A percentile compares a stretch with the other conserved stretches of the same genome.
Conservation (phyloP, 1,139 yeast genomes). For the Geotrichum histeridarum region DNA sequence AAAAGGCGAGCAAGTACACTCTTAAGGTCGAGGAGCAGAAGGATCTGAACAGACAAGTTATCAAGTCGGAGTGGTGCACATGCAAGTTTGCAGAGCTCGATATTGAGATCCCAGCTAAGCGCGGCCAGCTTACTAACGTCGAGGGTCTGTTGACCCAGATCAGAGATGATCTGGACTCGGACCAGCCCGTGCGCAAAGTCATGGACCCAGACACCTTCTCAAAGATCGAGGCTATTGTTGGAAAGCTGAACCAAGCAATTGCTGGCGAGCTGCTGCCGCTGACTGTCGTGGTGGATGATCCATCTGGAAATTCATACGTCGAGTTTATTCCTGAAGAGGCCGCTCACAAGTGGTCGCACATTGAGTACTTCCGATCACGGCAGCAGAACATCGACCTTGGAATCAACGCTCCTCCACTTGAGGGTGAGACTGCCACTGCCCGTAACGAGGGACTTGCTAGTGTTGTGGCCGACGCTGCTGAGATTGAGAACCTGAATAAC, state of each 20-base stretch:
- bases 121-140: constrained; percentile 87
- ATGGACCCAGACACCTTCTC: constrained; percentile 69
- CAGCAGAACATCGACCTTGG: constrained; percentile 88
- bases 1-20: constrained; percentile 73
- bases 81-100: constrained; percentile 80
- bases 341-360: constrained; percentile 83
- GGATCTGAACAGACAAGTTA: constrained; percentile 85
- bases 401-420: constrained; percentile 71
- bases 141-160: constrained; percentile 85
- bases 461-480: constrained; percentile 45
- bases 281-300: constrained; percentile 81
- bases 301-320: constrained; percentile 96
- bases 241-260: constrained; percentile 53
- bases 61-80: constrained; percentile 84
- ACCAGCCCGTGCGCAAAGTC: constrained; percentile 71
- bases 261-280: constrained; percentile 70
- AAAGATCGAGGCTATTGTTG: constrained; percentile 67
- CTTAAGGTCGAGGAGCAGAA: constrained; percentile 63
- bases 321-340: constrained; percentile 86
- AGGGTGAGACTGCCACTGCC: constrained; percentile 34
- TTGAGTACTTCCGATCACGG: constrained; percentile 77
- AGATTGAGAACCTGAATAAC: constrained; percentile 75
- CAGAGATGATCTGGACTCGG: constrained; percentile 72
- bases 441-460: constrained; percentile 30
- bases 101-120: constrained; percentile 90